Evolutionary conservation across 768 basidiomycete genomes (phyloP), one percentile per base, ranked within the genome.

Genomic region (Boletus reticuloceps): DNA sequence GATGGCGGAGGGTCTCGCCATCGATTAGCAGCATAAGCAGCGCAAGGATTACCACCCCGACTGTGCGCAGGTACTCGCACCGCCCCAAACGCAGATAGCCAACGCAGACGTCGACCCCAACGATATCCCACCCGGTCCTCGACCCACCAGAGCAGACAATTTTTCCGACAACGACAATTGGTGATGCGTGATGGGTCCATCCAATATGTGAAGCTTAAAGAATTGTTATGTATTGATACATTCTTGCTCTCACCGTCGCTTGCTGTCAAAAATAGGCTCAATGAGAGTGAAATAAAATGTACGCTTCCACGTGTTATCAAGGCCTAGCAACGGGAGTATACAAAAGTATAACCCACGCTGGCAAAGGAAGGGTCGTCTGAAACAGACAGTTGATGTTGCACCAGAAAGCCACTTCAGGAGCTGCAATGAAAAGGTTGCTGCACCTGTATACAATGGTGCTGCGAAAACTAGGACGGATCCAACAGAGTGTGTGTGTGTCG

Each of bases 1-100:
- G 11, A 79, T 82, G 78, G 67, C 79, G 12, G 74, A 77, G 17
- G 78, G 75, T 3, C 61, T 60, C 14, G 59, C 78, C 19, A 79
- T 82, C 27, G 79, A 81, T 47, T 77, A 82, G 53, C 80, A 81
- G 49, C 67, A 64, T 53, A 59, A 53, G 29, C 19, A 56, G 6
- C 68, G 70, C 1, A 11, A 22, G 16, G 51, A 58, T 36, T 47
- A 49, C 16, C 45, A 59, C 10, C 59, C 64, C 7, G 49, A 38
- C 9, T 50, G 62, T 39, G 55, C 55, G 14, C 53, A 53, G 22
- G 34, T 58, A 14, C 57, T 68, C 1, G 59, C 50, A 7, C 59
- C 55, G 17, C 62, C 54, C 5, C 34, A 40, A 31, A 41, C 41
- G 14, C 46, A 31, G n/a, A 10, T 40, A 8, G 43, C n/a, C 0